phyloP scores from a whole-genome alignment of 768 basidiomycete genomes.

The Multifurca ochricompacta region DNA sequence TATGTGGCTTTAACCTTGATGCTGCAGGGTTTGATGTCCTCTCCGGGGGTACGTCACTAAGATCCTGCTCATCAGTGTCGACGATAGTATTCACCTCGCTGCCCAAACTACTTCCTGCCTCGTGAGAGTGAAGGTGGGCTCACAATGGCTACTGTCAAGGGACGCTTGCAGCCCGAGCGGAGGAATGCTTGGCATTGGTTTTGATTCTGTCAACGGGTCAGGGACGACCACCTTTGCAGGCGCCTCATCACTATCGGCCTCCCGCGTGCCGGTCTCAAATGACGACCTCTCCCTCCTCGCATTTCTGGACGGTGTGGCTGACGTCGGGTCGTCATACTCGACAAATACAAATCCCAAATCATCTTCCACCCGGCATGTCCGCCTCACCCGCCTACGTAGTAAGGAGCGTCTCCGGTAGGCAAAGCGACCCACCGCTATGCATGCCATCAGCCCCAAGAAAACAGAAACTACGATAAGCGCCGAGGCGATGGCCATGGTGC shows the following conservation, averaged over 20 bases:
- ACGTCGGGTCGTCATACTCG: constrained; percentile 12
- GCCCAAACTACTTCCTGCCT: background rate
- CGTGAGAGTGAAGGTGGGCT: background rate
- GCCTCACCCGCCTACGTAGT: background rate
- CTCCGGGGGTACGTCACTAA: background rate
- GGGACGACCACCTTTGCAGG: background rate
- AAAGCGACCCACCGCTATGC: background rate
- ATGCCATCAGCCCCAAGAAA: constrained; percentile 2
- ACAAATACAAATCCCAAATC: constrained; percentile 13
- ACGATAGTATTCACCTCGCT: background rate
- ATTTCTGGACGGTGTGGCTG: background rate
- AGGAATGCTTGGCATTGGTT: background rate
- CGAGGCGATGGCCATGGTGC: background rate
- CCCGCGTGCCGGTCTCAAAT: background rate
- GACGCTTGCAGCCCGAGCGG: background rate
- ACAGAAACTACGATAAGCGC: constrained; percentile 8
- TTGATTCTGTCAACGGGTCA: background rate
- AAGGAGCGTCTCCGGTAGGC: background rate
- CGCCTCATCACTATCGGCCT: background rate
- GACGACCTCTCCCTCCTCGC: background rate
- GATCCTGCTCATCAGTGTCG: background rate
- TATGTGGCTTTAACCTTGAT: background rate
- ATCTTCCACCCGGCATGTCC: background rate
- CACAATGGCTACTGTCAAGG: background rate
- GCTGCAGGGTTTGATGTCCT: background rate